Evolutionary conservation across 2,329 filamentous ascomycete species (phyloP), one percentile per base, ranked within the genome.

Genomic region (Penicillium sp.): DNA sequence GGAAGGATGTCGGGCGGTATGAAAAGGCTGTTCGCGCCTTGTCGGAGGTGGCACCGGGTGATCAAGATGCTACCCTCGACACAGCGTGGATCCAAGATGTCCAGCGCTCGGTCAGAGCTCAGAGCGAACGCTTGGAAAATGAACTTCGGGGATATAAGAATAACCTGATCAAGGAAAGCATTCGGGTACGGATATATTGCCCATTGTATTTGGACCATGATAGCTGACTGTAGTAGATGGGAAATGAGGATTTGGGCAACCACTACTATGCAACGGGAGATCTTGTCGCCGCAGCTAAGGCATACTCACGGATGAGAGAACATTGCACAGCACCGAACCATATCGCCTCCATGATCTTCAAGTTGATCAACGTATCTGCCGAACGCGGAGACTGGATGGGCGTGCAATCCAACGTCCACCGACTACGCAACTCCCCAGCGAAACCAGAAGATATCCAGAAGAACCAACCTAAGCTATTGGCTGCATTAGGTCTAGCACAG

Each of bases 141-240:
- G 91, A 97, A 71, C 79, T 99, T 17, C 92, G 91, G 71, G 88
- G 87, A 1, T 97, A 97, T 73, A 96, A 94, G 75, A 96, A 97
- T 68, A 99, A 97, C 65, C 76, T 97, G 36, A 91, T 99, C 64
- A 96, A 97, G 70, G 94, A 99, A 75, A 97, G 91, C 75, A 96
- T 97, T 65, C 78, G 92, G 61, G 91, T 95, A 79, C 50, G 82
- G 6, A 26, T 2, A 15, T 6, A 1, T 9, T n/a, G 3, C 36
- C 30, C 3, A 8, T 15, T 13, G 1, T 17, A 26, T 2, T 6
- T 9, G 4, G 10, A 17, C 12, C 8, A 5, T 9, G 3, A 20
- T 51, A 43, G 51, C 52, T 63, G 23, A 59, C 46, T 43, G 33
- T 15, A 37, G 15, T 61, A 96, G 90, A 97, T 97, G 86, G 93